These are phyloP conservation scores for Cyclotella cryptica DNA, from an alignment of 108 stramenopile genomes.

Conservation along the genomic window DNA sequence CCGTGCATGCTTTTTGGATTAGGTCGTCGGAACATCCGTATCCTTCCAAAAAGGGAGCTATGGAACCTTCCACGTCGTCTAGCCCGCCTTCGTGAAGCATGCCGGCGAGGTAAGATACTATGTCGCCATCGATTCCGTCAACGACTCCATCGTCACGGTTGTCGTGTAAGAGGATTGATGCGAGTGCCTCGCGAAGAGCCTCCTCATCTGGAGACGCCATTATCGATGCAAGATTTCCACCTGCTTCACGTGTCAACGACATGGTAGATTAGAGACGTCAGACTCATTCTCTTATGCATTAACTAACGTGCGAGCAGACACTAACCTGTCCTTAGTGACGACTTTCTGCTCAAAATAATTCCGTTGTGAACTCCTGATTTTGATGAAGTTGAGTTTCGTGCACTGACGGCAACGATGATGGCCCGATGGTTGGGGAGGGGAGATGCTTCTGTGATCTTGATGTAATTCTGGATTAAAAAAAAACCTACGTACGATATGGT, in stretches of 20 bases:
- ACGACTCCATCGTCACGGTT: constrained; percentile 35
- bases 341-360: no score
- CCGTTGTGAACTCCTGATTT: no score
- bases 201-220: constrained; percentile 34
- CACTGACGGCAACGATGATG: no score
- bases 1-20: constrained; percentile 44
- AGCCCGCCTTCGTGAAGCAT: constrained; percentile 56
- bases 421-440: no score
- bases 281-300: no score
- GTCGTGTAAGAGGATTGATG: constrained; percentile 36
- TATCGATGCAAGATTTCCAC: neutral
- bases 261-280: neutral
- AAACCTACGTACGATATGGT: no score
- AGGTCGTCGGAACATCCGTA: constrained; percentile 62
- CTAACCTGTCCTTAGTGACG: no score
- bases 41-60: constrained; percentile 73
- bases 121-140: constrained; percentile 52
- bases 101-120: constrained; percentile 74
- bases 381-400: no score
- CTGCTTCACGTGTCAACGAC: neutral
- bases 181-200: constrained; percentile 24
- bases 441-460: no score
- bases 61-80: constrained; percentile 60
- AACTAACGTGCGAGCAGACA: no score
- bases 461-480: no score